phyloP scores from a whole-genome alignment of 768 basidiomycete species.

The Albatrellus ellisii region DNA sequence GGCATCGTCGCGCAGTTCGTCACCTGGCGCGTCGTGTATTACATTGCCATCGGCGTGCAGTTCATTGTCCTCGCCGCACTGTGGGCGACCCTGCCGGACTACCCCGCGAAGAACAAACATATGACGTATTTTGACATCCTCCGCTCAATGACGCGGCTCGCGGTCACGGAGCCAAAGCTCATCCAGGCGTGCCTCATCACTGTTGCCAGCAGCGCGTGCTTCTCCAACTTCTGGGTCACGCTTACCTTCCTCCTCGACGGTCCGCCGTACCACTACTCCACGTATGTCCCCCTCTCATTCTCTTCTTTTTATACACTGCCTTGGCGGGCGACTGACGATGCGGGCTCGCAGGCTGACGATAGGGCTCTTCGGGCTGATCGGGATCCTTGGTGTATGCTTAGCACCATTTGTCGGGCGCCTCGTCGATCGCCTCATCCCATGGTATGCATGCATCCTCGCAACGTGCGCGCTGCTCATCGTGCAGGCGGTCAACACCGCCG shows the following conservation, averaged over 20 bases:
- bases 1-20: conserved; percentile 30
- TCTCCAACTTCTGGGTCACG: conserved; percentile 34
- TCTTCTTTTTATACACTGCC: no score
- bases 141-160: conserved; percentile 65
- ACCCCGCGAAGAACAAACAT: conserved; percentile 7
- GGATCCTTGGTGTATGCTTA: conserved; percentile 21
- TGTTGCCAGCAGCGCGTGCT: conserved; percentile 45
- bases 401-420: conserved; percentile 12
- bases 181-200: conserved; percentile 56
- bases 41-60: conserved; percentile 25
- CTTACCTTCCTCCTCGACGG: conserved; percentile 74
- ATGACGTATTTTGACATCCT: conserved; percentile 34
- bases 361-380: conserved; percentile 31
- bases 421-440: conserved; percentile 21
- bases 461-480: conserved; percentile 13
- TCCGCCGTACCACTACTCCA: conserved; percentile 62
- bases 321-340: neutral
- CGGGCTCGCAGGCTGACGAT: conserved; percentile 18
- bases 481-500: conserved; percentile 19
- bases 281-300: conserved; percentile 24
- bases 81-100: conserved; percentile 9
- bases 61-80: conserved; percentile 2
- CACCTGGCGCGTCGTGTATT: conserved; percentile 28
- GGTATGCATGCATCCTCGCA: conserved; percentile 25
- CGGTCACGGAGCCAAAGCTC: conserved; percentile 66